Evolutionary conservation across 2,329 filamentous ascomycete genomes (phyloP).

Genomic region (Cyanodermella asteris): DNA sequence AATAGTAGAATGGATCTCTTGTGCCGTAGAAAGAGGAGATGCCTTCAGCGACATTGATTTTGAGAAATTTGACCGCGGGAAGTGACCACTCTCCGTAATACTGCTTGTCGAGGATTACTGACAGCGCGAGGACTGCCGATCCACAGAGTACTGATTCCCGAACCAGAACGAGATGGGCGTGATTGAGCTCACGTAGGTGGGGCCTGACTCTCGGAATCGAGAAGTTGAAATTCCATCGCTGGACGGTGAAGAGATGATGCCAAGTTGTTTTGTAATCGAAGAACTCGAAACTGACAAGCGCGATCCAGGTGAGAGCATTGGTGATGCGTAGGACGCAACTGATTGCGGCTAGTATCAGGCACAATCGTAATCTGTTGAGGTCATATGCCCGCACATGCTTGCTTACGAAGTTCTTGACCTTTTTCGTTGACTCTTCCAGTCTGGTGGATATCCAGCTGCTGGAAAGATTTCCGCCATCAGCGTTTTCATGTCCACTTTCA

Average conservation of each 20-base stretch:
- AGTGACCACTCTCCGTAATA: slow-evolving; percentile 81
- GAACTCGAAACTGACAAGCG: slow-evolving; percentile 35
- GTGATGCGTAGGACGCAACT: slow-evolving; percentile 79
- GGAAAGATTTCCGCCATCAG: slow-evolving; percentile 4
- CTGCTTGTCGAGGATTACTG: slow-evolving; percentile 44
- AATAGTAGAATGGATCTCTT: slow-evolving; percentile 83
- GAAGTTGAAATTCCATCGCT: no score
- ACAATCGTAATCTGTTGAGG: slow-evolving; percentile 35
- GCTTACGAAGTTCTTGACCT: no score
- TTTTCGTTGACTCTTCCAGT: no score
- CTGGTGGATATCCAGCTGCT: no score
- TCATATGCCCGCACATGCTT: no score
- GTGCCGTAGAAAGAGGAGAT: slow-evolving; percentile 81
- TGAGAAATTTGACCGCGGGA: slow-evolving; percentile 65
- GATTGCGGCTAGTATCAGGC: slow-evolving; percentile 53
- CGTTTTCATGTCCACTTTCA: slow-evolving; percentile 12
- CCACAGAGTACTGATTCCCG: slow-evolving; percentile 42
- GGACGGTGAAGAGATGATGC: no score
- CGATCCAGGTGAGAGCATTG: slow-evolving; percentile 67
- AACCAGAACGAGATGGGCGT: slow-evolving; percentile 29
- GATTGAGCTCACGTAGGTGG: slow-evolving; percentile 20
- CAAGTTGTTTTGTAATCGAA: no score
- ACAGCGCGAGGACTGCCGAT: slow-evolving; percentile 36
- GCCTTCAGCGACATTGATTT: slow-evolving; percentile 76
- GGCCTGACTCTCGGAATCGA: slow-evolving; percentile 19